Percentiles rank a stretch among this genome's conserved stretches.
These are phyloP conservation scores for Elongisporangium anandrum DNA, from an alignment of 352 stramenopile species.

Conservation along the genomic window DNA sequence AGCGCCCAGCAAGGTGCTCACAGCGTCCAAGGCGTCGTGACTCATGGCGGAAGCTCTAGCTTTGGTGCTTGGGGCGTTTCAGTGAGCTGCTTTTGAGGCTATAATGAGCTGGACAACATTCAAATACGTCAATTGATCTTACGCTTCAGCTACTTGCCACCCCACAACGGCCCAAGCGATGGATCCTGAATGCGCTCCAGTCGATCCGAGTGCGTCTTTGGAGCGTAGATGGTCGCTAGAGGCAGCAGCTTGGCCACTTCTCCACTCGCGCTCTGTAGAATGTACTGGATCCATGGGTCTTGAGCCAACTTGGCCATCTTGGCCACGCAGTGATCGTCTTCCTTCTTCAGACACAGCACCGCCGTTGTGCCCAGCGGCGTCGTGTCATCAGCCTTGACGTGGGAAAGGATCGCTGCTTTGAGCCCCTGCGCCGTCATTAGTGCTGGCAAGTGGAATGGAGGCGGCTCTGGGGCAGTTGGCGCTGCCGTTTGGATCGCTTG, in stretches of 20 bases:
- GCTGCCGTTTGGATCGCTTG: background rate
- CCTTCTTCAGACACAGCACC: background rate
- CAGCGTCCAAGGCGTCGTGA: constrained; percentile 5
- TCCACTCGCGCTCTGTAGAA: no score
- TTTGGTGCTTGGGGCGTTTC: no score
- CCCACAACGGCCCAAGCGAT: background rate
- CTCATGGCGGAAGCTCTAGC: background rate
- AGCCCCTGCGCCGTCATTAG: background rate
- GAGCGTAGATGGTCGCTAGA: background rate
- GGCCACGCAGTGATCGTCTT: background rate
- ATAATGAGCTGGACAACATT: background rate
- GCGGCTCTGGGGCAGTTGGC: background rate
- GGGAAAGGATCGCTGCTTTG: background rate
- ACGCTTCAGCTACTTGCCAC: background rate
- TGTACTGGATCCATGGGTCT: background rate
- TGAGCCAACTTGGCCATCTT: background rate
- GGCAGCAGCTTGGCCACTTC: background rate
- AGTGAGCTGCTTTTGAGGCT: background rate
- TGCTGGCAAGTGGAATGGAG: background rate
- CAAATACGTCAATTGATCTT: background rate
- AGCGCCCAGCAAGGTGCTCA: constrained; percentile 28
- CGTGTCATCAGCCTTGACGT: background rate
- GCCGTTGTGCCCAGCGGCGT: background rate
- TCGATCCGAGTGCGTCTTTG: background rate
- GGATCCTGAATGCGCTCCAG: background rate